These are phyloP conservation scores for Suillus alpinus DNA, from an alignment of 768 basidiomycete species.

Conservation along the genomic window DNA sequence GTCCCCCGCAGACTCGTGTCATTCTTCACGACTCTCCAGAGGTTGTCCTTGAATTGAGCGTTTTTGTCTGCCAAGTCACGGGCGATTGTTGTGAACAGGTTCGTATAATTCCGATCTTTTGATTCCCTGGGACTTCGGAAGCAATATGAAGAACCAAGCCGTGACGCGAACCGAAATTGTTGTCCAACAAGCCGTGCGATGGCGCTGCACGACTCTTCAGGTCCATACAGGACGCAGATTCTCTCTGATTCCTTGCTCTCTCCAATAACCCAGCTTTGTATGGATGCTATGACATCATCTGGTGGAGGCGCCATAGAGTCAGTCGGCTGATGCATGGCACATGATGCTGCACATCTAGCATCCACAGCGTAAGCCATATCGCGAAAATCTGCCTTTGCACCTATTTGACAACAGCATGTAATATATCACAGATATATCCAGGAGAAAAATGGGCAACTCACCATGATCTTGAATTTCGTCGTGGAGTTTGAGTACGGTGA, in stretches of 20 bases:
- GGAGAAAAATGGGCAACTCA: background rate
- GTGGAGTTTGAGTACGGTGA: background rate
- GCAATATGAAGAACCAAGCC: constrained; percentile 31
- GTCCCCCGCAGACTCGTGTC: background rate
- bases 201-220: constrained; percentile 27
- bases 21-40: constrained; percentile 17
- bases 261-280: constrained; percentile 12
- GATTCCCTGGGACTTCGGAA: background rate
- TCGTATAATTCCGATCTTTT: constrained; percentile 15
- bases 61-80: constrained; percentile 29
- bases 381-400: constrained; percentile 10
- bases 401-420: background rate
- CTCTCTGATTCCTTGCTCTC: constrained; percentile 9
- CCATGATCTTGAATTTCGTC: background rate
- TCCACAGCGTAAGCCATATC: constrained; percentile 18
- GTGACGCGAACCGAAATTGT: constrained; percentile 19
- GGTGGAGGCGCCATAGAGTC: background rate
- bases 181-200: constrained; percentile 29
- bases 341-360: constrained; percentile 11
- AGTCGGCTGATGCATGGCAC: background rate
- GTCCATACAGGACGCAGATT: constrained; percentile 26
- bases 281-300: background rate
- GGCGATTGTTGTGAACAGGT: constrained; percentile 33
- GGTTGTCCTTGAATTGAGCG: constrained; percentile 16
- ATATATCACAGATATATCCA: background rate